Conservation (phyloP, 176 grass and related monocot species). For the Rhynchospora tenuis region DNA sequence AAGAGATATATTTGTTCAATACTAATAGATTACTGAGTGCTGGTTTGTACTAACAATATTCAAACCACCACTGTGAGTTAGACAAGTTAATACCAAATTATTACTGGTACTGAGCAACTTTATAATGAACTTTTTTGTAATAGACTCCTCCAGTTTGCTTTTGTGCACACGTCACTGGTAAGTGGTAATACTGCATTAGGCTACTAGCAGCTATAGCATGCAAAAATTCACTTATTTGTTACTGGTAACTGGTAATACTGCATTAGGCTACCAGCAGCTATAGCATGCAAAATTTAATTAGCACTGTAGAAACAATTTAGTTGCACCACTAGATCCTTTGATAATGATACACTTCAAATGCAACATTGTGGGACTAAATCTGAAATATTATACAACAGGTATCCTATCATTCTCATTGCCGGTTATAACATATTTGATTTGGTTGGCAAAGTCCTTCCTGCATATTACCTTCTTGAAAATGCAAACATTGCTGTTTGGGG, state of each 20-base stretch:
- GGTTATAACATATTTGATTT: constrained; percentile 93
- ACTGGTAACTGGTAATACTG: too few species aligned
- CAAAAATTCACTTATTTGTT: too few species aligned
- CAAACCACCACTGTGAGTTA: background rate
- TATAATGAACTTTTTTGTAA: background rate
- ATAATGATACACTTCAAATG: background rate
- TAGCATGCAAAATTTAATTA: background rate
- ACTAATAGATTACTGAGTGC: background rate
- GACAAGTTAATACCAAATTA: background rate
- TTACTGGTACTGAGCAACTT: background rate
- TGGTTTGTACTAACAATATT: background rate
- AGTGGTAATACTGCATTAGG: too few species aligned
- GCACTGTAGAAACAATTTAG: background rate
- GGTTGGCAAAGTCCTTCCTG: constrained; percentile 64
- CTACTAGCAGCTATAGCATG: too few species aligned
- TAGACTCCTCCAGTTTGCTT: background rate
- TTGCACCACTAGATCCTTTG: background rate
- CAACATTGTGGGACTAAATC: background rate
- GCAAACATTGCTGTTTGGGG: constrained; percentile 43
- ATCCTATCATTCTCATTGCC: constrained; percentile 72
- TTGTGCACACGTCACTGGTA: background rate
- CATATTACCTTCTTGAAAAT: constrained; percentile 59
- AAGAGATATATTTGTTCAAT: background rate
- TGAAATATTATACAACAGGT: constrained; percentile 7
- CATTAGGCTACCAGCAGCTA: too few species aligned